Base-by-base conservation (phyloP, 352 stramenopile genomes). In the Globisporangium abappressorium region DNA sequence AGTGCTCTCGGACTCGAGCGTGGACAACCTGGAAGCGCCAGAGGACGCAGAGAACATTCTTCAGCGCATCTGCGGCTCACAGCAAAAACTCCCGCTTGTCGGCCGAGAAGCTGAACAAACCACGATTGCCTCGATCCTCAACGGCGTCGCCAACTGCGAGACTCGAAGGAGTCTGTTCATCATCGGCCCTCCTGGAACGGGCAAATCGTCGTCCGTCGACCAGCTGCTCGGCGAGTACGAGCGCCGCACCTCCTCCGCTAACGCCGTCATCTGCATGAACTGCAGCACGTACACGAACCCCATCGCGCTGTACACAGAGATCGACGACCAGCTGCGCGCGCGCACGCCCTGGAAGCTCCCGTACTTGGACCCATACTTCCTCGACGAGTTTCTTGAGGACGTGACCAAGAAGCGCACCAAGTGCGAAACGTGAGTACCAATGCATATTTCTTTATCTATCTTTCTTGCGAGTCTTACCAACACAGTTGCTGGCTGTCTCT, bases 221-320 rank as follows among this genome's bases (percentile, higher is more conserved):
- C 60, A 80, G 57, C 58, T 89, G 22, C 65, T 84, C 2, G 34
- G n/a, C 0, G 65, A 80, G 59, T 85, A 77, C 26, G 51, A 70
- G 68, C 46, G 61, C 12, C 54, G 49, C n/a, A 56, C 51, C 43
- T 33, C 38, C 12, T 46, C 65, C 7, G 28, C 41, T 12, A 66
- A 66, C 7, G 55, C 46, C 15, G 69, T 75, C 15, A 73, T 89
- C 41, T 81, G 81, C 9, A 24, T 92, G 24, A 92, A 92, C 66
- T 92, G 84, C 75, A 90, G 80, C 67, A 87, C 73, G 12, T 92
- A 88, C 64, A 70, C 67, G 14, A 78, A 81, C 33, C 82, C 84
- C 0, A 65, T 69, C 11, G 81, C 70, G 57, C 70, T 92, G 41
- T 84, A 82, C 43, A 57, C 72, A 7, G 72, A 70, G 24, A 74